phyloP scores from a whole-genome alignment of 1,284 basidiomycete genomes.

The Leccinum angustisporum region DNA sequence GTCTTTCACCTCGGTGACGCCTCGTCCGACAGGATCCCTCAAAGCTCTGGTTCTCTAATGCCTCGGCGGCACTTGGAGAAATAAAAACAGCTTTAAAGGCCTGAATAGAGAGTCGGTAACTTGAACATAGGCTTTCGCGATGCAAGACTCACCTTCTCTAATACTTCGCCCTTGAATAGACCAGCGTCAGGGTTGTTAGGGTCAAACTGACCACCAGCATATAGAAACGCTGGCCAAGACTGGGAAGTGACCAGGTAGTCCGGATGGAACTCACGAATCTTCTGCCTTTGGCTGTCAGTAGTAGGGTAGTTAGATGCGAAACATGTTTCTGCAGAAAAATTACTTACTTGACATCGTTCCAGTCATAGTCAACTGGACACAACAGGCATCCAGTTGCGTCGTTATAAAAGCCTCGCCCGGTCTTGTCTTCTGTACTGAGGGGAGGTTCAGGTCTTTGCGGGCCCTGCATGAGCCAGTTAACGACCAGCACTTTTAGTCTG shows the following conservation, averaged over 20 bases:
- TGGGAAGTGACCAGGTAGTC: not conserved
- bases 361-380: not conserved
- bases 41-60: too few species aligned
- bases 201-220: not conserved
- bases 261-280: not conserved
- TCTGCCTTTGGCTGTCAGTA: not conserved
- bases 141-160: too few species aligned
- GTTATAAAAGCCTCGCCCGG: not conserved
- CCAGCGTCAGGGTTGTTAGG: not conserved
- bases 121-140: too few species aligned
- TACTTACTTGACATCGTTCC: not conserved
- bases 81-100: constrained; percentile 5
- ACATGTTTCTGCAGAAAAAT: not conserved
- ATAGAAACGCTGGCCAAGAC: not conserved
- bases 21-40: too few species aligned
- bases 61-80: not conserved
- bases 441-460: not conserved
- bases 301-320: not conserved
- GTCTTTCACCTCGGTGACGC: not conserved
- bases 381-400: not conserved
- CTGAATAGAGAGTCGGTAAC: not conserved
- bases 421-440: not conserved
- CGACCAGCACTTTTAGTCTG: not conserved
- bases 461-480: constrained; percentile 1
- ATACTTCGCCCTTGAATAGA: not conserved